These are phyloP conservation scores for Aspergillus costaricaensis DNA, from an alignment of 2,329 filamentous ascomycete species.

Conservation along the genomic window DNA sequence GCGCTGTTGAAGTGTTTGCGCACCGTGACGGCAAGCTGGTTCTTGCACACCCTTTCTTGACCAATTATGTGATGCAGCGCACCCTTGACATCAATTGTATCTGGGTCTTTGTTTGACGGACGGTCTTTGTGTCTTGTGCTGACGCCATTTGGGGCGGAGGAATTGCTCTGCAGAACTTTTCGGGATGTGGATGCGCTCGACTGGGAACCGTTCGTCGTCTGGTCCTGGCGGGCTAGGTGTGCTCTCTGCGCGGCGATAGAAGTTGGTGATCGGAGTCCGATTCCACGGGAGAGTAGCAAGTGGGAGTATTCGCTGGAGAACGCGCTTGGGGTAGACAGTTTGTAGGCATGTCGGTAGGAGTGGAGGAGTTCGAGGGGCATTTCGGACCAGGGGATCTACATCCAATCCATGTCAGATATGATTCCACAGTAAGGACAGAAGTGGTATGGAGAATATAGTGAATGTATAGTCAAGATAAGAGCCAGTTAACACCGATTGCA, in stretches of 20 bases:
- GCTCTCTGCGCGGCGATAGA: constrained; percentile 40
- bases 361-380: constrained; percentile 50
- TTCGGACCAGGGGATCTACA: constrained; percentile 46
- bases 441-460: background rate
- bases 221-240: constrained; percentile 16
- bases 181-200: background rate
- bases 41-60: constrained; percentile 45
- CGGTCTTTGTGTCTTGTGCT: constrained; percentile 11
- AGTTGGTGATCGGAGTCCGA: constrained; percentile 49
- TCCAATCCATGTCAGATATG: background rate
- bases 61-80: constrained; percentile 33
- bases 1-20: constrained; percentile 52
- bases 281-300: constrained; percentile 48
- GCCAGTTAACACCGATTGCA: background rate
- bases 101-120: constrained; percentile 8
- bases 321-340: constrained; percentile 46
- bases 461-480: background rate
- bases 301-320: constrained; percentile 50
- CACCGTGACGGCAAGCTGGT: constrained; percentile 45
- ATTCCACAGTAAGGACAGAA: background rate
- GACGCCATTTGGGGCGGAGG: constrained; percentile 14
- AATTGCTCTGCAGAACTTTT: constrained; percentile 11
- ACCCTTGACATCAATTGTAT: constrained; percentile 18
- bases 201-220: constrained; percentile 17
- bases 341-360: constrained; percentile 52